Evolutionary conservation across 495 filamentous ascomycete genomes (phyloP), one percentile per base, ranked within the genome.

Genomic region (Aspergillus olivimuriae): DNA sequence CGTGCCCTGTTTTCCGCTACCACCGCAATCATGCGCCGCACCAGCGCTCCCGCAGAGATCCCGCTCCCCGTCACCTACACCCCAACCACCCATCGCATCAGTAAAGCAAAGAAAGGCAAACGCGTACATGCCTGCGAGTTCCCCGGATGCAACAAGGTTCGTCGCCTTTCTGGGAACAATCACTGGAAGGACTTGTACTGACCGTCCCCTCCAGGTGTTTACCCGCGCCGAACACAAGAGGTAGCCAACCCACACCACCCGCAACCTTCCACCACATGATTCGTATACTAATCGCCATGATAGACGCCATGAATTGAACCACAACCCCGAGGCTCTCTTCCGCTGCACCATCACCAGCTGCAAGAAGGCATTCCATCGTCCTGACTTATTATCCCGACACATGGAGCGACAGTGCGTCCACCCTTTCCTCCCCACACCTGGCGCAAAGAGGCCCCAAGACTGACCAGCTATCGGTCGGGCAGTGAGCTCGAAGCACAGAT

Each of bases 221-320:
- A 92, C 88, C 15, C 75, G 89, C 57, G 87, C 87, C 21, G 89
- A 95, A 57, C 89, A 95, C 65, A 65, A 87, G 40, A 80, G 85
- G 84, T 85, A 68, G n/a, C 62, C 67, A 26, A 10, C 31, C 38
- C 65, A 31, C 4, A 28, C 5, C 24, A 28, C 41, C 26, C 15
- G 15, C 31, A 10, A n/a, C n/a, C 14, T 23, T 20, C 15, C 3
- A 10, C 14, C 23, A 11, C 34, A 33, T 35, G 22, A 18, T 36
- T 4, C 5, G n/a, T 0, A 18, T 48, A 37, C 41, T 49, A 45
- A 51, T 39, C 21, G 4, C 20, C 5, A 45, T 33, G 24, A 24
- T 41, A 89, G 88, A 62, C 87, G 88, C 37, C 89, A 95, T 66
- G 85, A 94, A 61, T 66, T 90, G 38, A 90, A 90, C 60, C 89